These are phyloP conservation scores for Aureobasidium leucospermi DNA, from an alignment of 2,329 filamentous ascomycete genomes.

Conservation along the genomic window DNA sequence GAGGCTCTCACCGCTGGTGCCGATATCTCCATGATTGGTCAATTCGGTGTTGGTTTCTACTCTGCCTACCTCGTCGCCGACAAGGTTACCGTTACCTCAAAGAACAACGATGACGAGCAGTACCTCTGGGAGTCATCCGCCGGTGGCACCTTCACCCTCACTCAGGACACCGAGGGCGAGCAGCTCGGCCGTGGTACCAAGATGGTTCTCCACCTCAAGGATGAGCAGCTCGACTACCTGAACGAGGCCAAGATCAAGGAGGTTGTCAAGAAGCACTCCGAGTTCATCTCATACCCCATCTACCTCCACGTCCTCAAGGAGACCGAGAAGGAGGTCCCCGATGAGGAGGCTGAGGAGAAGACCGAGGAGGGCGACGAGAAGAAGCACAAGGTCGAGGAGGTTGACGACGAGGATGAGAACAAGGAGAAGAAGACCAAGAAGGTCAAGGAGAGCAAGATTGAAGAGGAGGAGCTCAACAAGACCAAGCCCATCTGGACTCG, in stretches of 20 bases:
- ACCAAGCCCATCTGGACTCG: slow-evolving; percentile 99
- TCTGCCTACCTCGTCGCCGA: slow-evolving; percentile 99
- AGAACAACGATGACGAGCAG: slow-evolving; percentile 99
- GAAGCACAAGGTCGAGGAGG: slow-evolving; percentile 93
- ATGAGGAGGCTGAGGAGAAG: slow-evolving; percentile 78
- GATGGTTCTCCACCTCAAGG: slow-evolving; percentile 98
- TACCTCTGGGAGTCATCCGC: slow-evolving; percentile 99
- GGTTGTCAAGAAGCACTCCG: slow-evolving; percentile 99
- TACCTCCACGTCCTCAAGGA: slow-evolving; percentile 99
- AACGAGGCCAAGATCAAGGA: slow-evolving; percentile 99
- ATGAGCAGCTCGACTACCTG: slow-evolving; percentile 96
- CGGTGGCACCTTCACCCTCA: slow-evolving; percentile 94
- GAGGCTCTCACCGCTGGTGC: slow-evolving; percentile 96
- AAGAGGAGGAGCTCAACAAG: slow-evolving; percentile 99
- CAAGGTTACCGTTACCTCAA: slow-evolving; percentile 89
- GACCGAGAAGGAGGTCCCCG: slow-evolving; percentile 96
- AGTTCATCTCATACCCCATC: slow-evolving; percentile 99
- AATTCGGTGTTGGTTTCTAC: slow-evolving; percentile 99
- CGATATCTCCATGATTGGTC: slow-evolving; percentile 99
- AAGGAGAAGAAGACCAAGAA: slow-evolving; percentile 97
- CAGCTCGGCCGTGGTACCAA: slow-evolving; percentile 89
- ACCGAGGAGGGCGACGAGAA: slow-evolving; percentile 76
- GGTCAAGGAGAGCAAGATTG: slow-evolving; percentile 95
- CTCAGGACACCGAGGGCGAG: slow-evolving; percentile 82
- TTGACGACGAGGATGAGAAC: slow-evolving; percentile 69